A percentile compares a stretch with the other conserved stretches of the same genome.
These are phyloP conservation scores for Quercus bicolor DNA, from an alignment of 306 rosid species.

Conservation along the genomic window DNA sequence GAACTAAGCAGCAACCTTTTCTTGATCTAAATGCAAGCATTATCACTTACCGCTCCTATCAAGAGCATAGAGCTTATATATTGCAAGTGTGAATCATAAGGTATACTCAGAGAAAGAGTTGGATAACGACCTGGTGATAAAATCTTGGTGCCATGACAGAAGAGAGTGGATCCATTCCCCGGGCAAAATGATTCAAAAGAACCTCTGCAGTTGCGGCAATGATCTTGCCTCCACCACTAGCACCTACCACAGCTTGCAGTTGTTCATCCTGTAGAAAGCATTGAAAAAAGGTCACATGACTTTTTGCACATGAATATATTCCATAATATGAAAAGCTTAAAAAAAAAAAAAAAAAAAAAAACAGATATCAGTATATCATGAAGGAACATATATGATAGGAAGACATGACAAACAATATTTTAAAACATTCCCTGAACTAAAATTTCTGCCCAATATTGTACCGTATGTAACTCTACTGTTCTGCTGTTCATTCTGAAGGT, in stretches of 20 bases:
- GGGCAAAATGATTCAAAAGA: conserved; percentile 71
- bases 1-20: background rate
- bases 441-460: background rate
- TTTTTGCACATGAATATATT: background rate
- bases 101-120: background rate
- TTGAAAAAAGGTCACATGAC: background rate
- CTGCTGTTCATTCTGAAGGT: background rate
- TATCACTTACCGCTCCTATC: background rate
- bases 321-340: background rate
- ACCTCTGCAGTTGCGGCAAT: conserved; percentile 66
- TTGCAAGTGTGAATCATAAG: background rate
- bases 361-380: too few species aligned
- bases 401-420: background rate
- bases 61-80: background rate
- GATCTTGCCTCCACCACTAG: conserved; percentile 68
- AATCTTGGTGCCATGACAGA: conserved; percentile 71
- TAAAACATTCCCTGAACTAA: background rate
- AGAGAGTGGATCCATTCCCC: conserved; percentile 66
- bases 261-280: conserved; percentile 46
- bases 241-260: conserved; percentile 72
- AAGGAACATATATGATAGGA: background rate
- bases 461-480: background rate
- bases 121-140: conserved; percentile 61
- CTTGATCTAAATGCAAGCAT: background rate
- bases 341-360: too few species aligned